Evolutionary conservation across 1,284 basidiomycete species (phyloP), one percentile per base, ranked within the genome.

Genomic region (Kalmanozyma brasiliensis): DNA sequence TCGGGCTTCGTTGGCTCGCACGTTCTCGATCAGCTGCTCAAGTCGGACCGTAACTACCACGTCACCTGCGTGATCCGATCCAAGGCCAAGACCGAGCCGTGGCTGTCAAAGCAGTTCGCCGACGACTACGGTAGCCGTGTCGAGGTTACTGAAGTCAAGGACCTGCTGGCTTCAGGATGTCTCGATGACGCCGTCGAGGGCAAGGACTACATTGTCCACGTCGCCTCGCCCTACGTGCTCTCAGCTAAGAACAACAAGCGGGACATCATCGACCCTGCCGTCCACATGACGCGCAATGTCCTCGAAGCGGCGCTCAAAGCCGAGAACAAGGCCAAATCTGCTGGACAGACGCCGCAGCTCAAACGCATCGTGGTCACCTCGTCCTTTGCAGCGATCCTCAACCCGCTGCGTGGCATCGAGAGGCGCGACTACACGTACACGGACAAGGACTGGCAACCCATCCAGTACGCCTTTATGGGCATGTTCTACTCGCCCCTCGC

Each of bases 1-100:
- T 65, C 67, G 4, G 67, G 67, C 40, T 71, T 71, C 20, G 67
- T 71, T 3, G 67, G 67, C 14, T 65, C 62, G 30, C 62, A 71
- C 41, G 62, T 71, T 5, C 58, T 71, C 14, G 53, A 66, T 26
- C 42, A 65, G 29, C 47, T 71, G 7, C 67, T 71, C 40, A 51
- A 56, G 30, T 64, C 67, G 22, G 17, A 35, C n/a, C 49, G 48
- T 53, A 55, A 65, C 51, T 66, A 71, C 36, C 48, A 53, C 24
- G 53, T 70, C 29, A 65, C 57, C 17, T 64, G 61, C 24, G 58
- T 65, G 7, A 60, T 70, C 24, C 57, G 67, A 11, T 65, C 62
- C 46, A 58, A 58, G 17, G 57, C 53, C 42, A 70, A 70, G 30
- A 70, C 67, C 6, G 67, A 57, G 22, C 61, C 67, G 0, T 65